Percentiles rank a stretch among this genome's conserved stretches.
phyloP scores from a whole-genome alignment of 768 basidiomycete genomes.

The Chalciporus piperatus region DNA sequence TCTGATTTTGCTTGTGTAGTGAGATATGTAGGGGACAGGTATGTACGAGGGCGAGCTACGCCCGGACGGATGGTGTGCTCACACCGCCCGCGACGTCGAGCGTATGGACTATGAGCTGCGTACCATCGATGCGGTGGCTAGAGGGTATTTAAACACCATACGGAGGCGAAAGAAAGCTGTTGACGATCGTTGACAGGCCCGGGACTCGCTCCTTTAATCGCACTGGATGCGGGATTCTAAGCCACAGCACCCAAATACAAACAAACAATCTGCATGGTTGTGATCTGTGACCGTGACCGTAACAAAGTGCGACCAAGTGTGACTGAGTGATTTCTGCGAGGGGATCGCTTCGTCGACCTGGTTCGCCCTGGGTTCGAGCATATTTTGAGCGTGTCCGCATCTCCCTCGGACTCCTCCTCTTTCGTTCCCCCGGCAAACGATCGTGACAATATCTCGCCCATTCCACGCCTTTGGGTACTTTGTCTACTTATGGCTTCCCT shows the following conservation, averaged over 20 bases:
- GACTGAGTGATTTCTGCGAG: constrained; percentile 34
- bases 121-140: constrained; percentile 27
- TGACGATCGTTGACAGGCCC: constrained; percentile 51
- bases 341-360: constrained; percentile 13
- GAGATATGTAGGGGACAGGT: not conserved
- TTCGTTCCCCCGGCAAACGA: no score
- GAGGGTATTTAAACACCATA: constrained; percentile 47
- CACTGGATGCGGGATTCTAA: constrained; percentile 13
- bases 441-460: no score
- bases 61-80: constrained; percentile 38
- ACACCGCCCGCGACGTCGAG: constrained; percentile 59
- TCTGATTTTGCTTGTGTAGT: constrained; percentile 6
- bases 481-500: constrained; percentile 5
- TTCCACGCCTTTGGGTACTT: not conserved
- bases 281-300: constrained; percentile 11
- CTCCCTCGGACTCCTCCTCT: no score
- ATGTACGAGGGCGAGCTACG: constrained; percentile 13
- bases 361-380: no score
- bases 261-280: constrained; percentile 11
- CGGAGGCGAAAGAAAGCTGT: constrained; percentile 39
- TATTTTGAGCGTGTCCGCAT: no score
- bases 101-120: constrained; percentile 45
- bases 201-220: constrained; percentile 26
- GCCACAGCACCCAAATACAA: constrained; percentile 26
- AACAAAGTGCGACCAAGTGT: constrained; percentile 7